Base-by-base conservation (phyloP, 2,329 filamentous ascomycete species). In the Akanthomyces dipterigenus region DNA sequence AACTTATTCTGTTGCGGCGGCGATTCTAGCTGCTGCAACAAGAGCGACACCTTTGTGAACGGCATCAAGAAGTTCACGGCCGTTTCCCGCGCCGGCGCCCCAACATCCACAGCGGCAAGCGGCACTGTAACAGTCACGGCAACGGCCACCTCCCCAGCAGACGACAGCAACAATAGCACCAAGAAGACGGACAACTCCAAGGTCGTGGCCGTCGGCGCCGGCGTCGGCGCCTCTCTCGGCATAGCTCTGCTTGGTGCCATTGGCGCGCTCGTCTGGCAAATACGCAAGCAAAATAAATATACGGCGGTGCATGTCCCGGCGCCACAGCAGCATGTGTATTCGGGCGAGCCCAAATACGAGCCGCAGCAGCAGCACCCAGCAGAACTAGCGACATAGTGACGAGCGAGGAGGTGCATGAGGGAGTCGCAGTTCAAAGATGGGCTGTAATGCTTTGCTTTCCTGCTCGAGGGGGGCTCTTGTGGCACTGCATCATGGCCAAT, bases 21-120 rank as follows among this genome's bases (percentile, higher is more conserved):
- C 40, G 58, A 61, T 20, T 57, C 43, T 53, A 7, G 20, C 1
- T 61, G 58, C 50, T 61, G 58, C 58, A 61, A 61, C 34, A 51
- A 24, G 0, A 55, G 40, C 26, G 42, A 38, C 46, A 45, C 6
- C 24, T 34, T 50, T 31, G 20, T 57, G 43, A 14, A 12, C 5
- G 42, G 28, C 20, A 56, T 57, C 20, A 48, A 48, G 22, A 56
- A 49, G 18, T 45, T 56, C 20, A 56, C 58, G 9, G 34, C 60
- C 16, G 6, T 51, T 43, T 62, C 60, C 12, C 51, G 51, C 26
- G 45, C 53, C 12, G 53, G 40, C 36, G 34, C 18, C 8, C 11
- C 38, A 1, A 46, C 60, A 3, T 24, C 53, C 1, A 24, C 60
- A 5, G 28, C 50, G 42, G 48, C 45, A 3, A 20, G 31, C 45